Evolutionary conservation across 805 yeast species (phyloP).

Genomic region (Groenewaldozyma tartarivorans): DNA sequence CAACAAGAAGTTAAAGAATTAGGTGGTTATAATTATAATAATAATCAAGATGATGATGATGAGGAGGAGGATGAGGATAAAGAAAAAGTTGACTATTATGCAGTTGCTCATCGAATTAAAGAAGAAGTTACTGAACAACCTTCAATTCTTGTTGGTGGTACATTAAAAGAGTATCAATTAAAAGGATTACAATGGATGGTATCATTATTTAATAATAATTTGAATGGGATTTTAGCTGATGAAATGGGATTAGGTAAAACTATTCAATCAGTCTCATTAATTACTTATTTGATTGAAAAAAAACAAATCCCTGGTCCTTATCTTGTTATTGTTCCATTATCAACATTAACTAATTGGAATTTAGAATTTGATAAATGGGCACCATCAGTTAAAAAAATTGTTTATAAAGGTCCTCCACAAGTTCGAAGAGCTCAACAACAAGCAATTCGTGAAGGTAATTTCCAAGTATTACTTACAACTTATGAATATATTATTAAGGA

Average conservation of each 20-base stretch:
- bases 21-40: constrained; percentile 33
- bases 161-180: constrained; percentile 83
- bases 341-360: constrained; percentile 93
- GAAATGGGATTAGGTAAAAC: constrained; percentile 99
- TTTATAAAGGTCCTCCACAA: constrained; percentile 87
- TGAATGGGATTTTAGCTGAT: constrained; percentile 94
- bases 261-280: constrained; percentile 81
- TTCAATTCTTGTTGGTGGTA: constrained; percentile 76
- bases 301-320: constrained; percentile 78
- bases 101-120: constrained; percentile 81
- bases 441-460: constrained; percentile 65
- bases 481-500: constrained; percentile 93
- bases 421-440: constrained; percentile 71
- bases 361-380: constrained; percentile 98
- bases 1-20: constrained; percentile 57
- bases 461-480: constrained; percentile 85
- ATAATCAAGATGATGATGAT: constrained; percentile 48
- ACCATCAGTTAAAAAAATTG: constrained; percentile 68
- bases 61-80: constrained; percentile 37
- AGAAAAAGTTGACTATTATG: constrained; percentile 73
- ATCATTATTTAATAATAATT: constrained; percentile 80
- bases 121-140: constrained; percentile 81
- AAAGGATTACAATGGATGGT: constrained; percentile 99
- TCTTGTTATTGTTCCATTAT: constrained; percentile 86
- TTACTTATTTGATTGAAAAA: constrained; percentile 70